Base-by-base conservation (phyloP, 805 yeast species). In the Candida xiaguanensis region DNA sequence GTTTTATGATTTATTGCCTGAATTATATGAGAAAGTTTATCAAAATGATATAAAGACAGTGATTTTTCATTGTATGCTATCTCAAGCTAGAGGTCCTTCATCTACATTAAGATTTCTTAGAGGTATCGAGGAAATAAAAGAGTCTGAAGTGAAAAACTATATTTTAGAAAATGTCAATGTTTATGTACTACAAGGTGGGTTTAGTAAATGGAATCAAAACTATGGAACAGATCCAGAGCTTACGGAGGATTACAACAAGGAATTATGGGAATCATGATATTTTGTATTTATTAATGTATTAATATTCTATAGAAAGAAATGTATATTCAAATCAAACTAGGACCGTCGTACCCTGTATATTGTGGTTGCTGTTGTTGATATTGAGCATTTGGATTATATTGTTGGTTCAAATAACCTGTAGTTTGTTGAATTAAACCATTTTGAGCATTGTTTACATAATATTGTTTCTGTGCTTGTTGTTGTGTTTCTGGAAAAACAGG, bases 81-180 rank as follows among this genome's bases (percentile, higher is more conserved):
- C 95, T 3, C 98, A 93, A 59, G 95, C 83, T 43, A 68, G 99
- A 38, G 98, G 98, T 0, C 98, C 98, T 0, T 68, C 85, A 3
- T 76, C 96, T 3, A 89, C 97, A 0, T 63, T 80, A 60, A 68
- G 67, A 50, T 83, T 84, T 50, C 52, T 71, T 46, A 59, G 82
- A 40, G 67, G 69, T 46, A 62, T 74, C 11, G 57, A 61, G 31
- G 69, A 63, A 9, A 37, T 60, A 12, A 50, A 50, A 2, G 60
- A 52, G 16, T 50, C 52, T 3, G 52, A 54, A 15, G 38, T 50
- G 7, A 40, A 44, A 15, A 54, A 53, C 18, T 51, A 43, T 37
- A 51, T n/a, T n/a, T n/a, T 56, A 23, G 57, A 61, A 2, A 52
- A 59, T 5, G 70, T 78, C 41, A 63, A 72, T 23, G 78, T 91